A percentile compares a stretch with the other conserved stretches of the same genome.
phyloP scores from a whole-genome alignment of 2,329 filamentous ascomycete species.

The Microsporum audouinii region DNA sequence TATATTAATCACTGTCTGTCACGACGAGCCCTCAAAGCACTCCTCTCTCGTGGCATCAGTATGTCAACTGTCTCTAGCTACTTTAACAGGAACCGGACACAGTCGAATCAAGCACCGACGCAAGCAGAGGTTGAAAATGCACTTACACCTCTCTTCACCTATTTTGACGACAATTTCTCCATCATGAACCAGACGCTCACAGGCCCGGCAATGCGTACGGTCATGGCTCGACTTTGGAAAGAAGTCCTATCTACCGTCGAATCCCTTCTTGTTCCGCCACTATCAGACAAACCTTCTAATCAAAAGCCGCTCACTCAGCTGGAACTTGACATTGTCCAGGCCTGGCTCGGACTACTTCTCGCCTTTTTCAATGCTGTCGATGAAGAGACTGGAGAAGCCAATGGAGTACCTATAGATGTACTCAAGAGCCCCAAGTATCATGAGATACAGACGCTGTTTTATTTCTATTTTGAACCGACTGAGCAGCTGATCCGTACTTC shows the following conservation, averaged over 20 bases:
- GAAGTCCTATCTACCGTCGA: conserved; percentile 90
- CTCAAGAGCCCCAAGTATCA: conserved; percentile 97
- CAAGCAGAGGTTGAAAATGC: conserved; percentile 67
- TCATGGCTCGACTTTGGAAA: conserved; percentile 98
- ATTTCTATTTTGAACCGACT: conserved; percentile 94
- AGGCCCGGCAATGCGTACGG: conserved; percentile 90
- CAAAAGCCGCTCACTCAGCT: conserved; percentile 74
- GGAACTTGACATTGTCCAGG: conserved; percentile 88
- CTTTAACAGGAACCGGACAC: conserved; percentile 43
- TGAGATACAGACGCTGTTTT: conserved; percentile 89
- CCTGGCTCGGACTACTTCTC: conserved; percentile 82
- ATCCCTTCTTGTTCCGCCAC: conserved; percentile 74
- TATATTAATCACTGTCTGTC: conserved; percentile 89
- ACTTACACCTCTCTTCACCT: conserved; percentile 72
- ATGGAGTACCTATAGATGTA: conserved; percentile 81
- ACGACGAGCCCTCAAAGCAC: conserved; percentile 59
- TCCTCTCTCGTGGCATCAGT: conserved; percentile 62
- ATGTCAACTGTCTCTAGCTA: conserved; percentile 64
- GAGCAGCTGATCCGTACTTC: conserved; percentile 89
- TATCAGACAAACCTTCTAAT: conserved; percentile 85
- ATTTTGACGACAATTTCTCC: conserved; percentile 97
- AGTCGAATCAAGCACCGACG: conserved; percentile 47
- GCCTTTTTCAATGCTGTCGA: conserved; percentile 92
- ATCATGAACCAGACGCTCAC: conserved; percentile 98
- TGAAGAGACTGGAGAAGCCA: conserved; percentile 66